Base-by-base conservation (phyloP, 2,329 filamentous ascomycete genomes). In the Claviceps pusilla region DNA sequence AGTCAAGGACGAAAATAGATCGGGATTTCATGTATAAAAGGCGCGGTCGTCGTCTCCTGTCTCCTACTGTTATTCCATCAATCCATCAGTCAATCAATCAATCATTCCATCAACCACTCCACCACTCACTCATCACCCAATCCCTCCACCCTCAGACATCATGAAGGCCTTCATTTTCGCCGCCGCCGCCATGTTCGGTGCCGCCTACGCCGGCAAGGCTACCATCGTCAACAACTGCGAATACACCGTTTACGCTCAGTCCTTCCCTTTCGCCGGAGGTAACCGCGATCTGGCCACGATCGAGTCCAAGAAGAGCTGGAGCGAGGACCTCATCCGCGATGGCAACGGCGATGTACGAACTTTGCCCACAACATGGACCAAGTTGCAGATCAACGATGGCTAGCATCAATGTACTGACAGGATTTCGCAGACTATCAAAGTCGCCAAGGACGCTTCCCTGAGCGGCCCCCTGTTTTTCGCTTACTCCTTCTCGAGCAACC, bases 381-480 rank as follows among this genome's bases (percentile, higher is more conserved):
- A 5, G 11, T 46, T 16, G 43, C 7, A 46, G 43, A 46, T 46
- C 11, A 1, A 16, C 12, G 4, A 16, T 14, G 14, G 7, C 14
- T 24, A 24, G 14, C 7, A 37, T 37, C 7, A 37, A 16, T 41
- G 16, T 16, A 41, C 37, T 41, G 37, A 41, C 37, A 16, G 14
- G 14, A 16, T 41, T 14, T 16, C n/a, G n/a, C 35, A 71, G 69
- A 72, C 71, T 50, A 59, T 73, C 48, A 73, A 73, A 64, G 63
- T 73, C 53, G 68, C 66, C 39, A 70, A 60, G 43, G 67, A 62
- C 57, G 69, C 63, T 62, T 67, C 65, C 28, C 65, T 73, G 7
- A 57, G 57, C 51, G 58, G 50, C 29, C 70, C 69, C 1, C 65
- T 73, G 5, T 72, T 71, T 64, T 68, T 72, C 56, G 70, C 70